phyloP scores from a whole-genome alignment of 352 stramenopile genomes.

The Blastocystis sp. region DNA sequence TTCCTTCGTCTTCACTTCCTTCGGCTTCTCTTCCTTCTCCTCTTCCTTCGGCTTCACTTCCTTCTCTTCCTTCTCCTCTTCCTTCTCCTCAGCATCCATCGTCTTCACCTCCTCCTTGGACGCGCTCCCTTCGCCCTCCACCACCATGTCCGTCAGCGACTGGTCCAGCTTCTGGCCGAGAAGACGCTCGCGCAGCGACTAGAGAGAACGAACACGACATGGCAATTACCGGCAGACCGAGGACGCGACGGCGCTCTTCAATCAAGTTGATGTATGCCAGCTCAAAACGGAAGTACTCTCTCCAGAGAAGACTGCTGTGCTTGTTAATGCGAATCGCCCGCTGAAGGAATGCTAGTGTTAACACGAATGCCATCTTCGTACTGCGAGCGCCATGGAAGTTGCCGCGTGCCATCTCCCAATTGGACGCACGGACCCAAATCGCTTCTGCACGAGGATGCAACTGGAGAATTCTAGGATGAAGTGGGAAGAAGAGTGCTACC shows the following conservation, averaged over 20 bases:
- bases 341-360: slow-evolving; percentile 46
- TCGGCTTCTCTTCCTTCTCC: too few species aligned
- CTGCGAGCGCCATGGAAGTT: slow-evolving; percentile 27
- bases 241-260: slow-evolving; percentile 49
- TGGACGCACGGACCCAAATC: slow-evolving; percentile 50
- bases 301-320: slow-evolving; percentile 58
- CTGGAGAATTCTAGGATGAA: slow-evolving; percentile 55
- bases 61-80: not conserved
- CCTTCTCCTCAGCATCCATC: not conserved
- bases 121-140: not conserved
- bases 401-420: slow-evolving; percentile 44
- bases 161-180: slow-evolving; percentile 29
- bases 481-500: not conserved
- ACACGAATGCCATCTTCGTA: not conserved
- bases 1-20: too few species aligned
- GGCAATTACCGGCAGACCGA: slow-evolving; percentile 32
- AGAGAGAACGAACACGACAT: not conserved
- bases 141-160: not conserved
- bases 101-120: not conserved
- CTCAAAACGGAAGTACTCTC: slow-evolving; percentile 67
- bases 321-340: slow-evolving; percentile 66
- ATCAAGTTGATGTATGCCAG: slow-evolving; percentile 62
- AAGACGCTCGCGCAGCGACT: slow-evolving; percentile 39
- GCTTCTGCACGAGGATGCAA: slow-evolving; percentile 52
- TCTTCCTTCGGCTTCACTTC: too few species aligned